Evolutionary conservation across 768 basidiomycete genomes (phyloP).

Genomic region (Trichaptum fuscoviolaceum): DNA sequence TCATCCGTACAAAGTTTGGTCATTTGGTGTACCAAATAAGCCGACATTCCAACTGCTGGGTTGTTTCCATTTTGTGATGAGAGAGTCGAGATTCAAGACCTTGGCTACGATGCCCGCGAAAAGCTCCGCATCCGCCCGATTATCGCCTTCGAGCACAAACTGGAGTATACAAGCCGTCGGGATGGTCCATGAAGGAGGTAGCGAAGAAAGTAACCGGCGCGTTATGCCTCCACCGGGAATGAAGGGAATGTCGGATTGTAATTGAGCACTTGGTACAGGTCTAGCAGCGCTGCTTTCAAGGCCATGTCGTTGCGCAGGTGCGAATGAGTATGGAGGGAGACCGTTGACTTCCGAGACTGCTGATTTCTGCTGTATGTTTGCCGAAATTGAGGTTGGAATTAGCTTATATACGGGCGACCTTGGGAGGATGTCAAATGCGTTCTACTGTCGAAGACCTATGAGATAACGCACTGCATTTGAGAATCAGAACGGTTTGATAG

Average conservation of each 20-base stretch:
- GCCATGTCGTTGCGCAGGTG: conserved; percentile 41
- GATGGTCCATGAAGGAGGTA: conserved; percentile 44
- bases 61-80: conserved; percentile 46
- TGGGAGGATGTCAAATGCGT: not conserved
- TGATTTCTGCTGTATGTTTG: conserved; percentile 35
- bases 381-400: conserved; percentile 32
- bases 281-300: not conserved
- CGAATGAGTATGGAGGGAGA: conserved; percentile 41
- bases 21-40: conserved; percentile 68
- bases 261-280: not conserved
- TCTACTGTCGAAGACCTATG: not conserved
- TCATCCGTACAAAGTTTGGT: conserved; percentile 68
- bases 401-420: conserved; percentile 68
- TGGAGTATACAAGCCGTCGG: conserved; percentile 60
- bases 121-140: conserved; percentile 61
- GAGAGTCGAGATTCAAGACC: conserved; percentile 35
- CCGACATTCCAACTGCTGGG: conserved; percentile 62
- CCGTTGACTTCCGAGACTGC: conserved; percentile 37
- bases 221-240: conserved; percentile 78
- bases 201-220: conserved; percentile 54
- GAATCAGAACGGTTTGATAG: conserved; percentile 65
- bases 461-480: conserved; percentile 63
- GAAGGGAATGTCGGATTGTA: conserved; percentile 46
- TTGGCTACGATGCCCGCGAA: conserved; percentile 52
- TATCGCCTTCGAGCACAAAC: conserved; percentile 81